Evolutionary conservation across 345 rosid genomes (phyloP).

Genomic region (Ceriops zippeliana): DNA sequence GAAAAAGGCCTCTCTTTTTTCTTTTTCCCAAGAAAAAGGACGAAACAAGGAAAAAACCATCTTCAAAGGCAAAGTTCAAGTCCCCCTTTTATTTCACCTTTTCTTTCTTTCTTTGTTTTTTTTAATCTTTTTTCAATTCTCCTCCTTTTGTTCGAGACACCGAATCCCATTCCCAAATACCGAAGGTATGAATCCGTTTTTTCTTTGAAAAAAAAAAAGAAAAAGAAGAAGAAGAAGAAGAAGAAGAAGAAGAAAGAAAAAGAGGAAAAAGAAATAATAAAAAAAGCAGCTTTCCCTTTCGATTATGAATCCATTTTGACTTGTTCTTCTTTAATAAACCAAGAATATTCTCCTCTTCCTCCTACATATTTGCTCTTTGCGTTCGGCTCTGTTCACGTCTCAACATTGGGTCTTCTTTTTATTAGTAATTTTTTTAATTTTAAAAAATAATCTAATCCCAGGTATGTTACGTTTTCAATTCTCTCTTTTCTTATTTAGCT

Average conservation of each 20-base stretch:
- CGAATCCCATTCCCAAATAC: neutral
- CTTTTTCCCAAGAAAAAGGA: no score
- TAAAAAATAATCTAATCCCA: no score
- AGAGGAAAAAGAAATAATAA: no score
- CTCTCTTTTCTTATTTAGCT: neutral
- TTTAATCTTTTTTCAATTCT: neutral
- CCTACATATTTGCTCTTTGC: neutral
- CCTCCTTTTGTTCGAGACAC: no score
- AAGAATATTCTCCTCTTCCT: conserved; percentile 10
- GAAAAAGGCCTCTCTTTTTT: neutral
- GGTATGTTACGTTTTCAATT: no score
- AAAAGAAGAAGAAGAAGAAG: no score
- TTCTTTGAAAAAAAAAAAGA: no score
- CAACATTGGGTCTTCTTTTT: neutral
- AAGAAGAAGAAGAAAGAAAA: no score
- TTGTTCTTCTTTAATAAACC: neutral
- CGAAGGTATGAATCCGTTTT: neutral
- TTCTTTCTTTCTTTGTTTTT: neutral
- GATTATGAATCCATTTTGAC: neutral
- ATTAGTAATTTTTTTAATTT: no score
- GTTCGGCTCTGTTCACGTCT: neutral
- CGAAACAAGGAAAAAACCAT: neutral
- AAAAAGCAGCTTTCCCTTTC: neutral
- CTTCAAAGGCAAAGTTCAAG: neutral
- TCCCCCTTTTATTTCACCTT: no score